phyloP scores from a whole-genome alignment of 2,329 filamentous ascomycete species.

The Colletotrichum magnum region DNA sequence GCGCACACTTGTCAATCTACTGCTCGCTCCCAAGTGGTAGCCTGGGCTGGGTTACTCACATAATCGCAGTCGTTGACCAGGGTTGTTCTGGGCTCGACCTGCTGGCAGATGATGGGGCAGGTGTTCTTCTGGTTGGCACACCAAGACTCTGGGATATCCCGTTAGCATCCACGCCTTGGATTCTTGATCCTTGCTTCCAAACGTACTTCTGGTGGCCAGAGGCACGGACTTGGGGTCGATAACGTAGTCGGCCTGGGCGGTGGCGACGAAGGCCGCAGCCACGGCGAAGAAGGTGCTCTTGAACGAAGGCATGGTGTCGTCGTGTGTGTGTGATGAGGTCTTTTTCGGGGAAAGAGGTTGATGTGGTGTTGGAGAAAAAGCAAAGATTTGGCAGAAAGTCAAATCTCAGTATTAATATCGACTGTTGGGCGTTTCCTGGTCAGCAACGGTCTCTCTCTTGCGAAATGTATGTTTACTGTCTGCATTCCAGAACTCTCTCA shows the following conservation, averaged over 20 bases:
- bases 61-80: conserved; percentile 77
- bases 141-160: conserved; percentile 68
- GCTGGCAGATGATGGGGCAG: conserved; percentile 81
- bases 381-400: background rate
- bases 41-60: conserved; percentile 57
- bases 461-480: background rate
- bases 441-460: conserved; percentile 21
- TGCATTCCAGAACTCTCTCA: conserved; percentile 39
- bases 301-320: conserved; percentile 67
- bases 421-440: conserved; percentile 37
- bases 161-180: conserved; percentile 22
- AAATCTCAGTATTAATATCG: conserved; percentile 14
- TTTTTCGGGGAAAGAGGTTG: no score
- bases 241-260: conserved; percentile 69
- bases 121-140: conserved; percentile 73
- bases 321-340: background rate
- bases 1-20: background rate
- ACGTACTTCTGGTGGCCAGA: conserved; percentile 66
- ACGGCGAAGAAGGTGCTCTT: conserved; percentile 67
- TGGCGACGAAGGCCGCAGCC: conserved; percentile 65
- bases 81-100: conserved; percentile 66
- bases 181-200: no score
- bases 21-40: background rate
- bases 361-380: conserved; percentile 10
- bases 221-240: conserved; percentile 76